These are phyloP conservation scores for Suillus discolor DNA, from an alignment of 768 basidiomycete genomes.

Conservation along the genomic window DNA sequence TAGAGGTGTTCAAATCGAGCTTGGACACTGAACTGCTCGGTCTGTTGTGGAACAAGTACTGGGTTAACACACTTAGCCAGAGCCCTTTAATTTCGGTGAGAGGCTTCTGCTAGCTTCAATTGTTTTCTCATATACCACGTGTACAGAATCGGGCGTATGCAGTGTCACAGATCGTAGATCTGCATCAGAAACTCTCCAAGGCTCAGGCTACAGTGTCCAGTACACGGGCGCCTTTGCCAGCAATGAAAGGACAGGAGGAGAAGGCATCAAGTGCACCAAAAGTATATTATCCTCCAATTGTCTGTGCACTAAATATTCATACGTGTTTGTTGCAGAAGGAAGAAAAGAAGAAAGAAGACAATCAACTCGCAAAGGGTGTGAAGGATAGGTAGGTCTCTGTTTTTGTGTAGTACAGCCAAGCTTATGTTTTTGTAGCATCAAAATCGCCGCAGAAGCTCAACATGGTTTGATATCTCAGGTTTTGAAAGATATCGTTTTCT, in stretches of 20 bases:
- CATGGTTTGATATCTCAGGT: conserved; percentile 94
- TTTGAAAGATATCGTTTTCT: conserved; percentile 91
- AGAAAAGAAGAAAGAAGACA: conserved; percentile 87
- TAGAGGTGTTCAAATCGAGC: conserved; percentile 92
- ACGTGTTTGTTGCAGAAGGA: conserved; percentile 38
- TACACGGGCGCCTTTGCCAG: conserved; percentile 60
- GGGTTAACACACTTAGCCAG: conserved; percentile 96
- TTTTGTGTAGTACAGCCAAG: neutral
- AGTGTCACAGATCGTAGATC: conserved; percentile 85
- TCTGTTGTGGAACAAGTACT: conserved; percentile 98
- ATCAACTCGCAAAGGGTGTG: conserved; percentile 84
- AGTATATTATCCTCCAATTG: conserved; percentile 31
- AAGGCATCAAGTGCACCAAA: conserved; percentile 36
- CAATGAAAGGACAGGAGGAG: conserved; percentile 54
- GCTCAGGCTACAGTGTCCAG: conserved; percentile 59
- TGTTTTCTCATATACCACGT: neutral
- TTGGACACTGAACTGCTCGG: conserved; percentile 88
- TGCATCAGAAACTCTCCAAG: conserved; percentile 86
- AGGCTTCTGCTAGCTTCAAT: conserved; percentile 2
- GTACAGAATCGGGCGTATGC: conserved; percentile 92
- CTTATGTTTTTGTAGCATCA: conserved; percentile 54
- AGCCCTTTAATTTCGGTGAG: conserved; percentile 89
- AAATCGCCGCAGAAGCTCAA: conserved; percentile 88
- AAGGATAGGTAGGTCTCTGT: conserved; percentile 71
- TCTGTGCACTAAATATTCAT: conserved; percentile 1